Evolutionary conservation across 2,329 filamentous ascomycete genomes (phyloP), one percentile per base, ranked within the genome.

Genomic region (Calonectria pteridis): DNA sequence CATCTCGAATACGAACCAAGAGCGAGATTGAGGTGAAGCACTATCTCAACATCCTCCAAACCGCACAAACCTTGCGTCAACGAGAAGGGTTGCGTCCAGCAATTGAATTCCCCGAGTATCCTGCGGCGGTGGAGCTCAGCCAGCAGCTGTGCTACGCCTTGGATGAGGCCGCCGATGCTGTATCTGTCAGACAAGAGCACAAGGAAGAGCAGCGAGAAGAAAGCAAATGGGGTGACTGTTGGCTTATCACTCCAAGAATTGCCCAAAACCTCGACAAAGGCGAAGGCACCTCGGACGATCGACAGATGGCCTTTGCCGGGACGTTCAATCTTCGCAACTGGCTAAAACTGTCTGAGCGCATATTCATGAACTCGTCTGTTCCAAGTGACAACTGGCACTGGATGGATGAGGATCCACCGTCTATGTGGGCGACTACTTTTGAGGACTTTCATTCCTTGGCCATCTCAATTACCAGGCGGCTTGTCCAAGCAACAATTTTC

Each of bases 331-430:
- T 92, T 3, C 83, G 85, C 3, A 87, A 84, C 13, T 95, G 93
- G 91, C 83, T 96, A 5, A 83, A 84, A 6, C 86, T 97, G 5
- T 93, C 94, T 0, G 87, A 90, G 58, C 86, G 87, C 1, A 78
- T 96, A 1, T 97, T 96, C 81, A 96, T 97, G 94, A 96, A 96
- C 73, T 88, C 89, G 16, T 82, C 86, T 2, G 86, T 89, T 51
- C 84, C 87, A 16, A 90, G 91, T 68, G 88, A 91, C 69, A 95
- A 94, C 81, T 97, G 94, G 94, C 86, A 85, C 40, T 87, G 86
- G 49, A 78, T 94, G 10, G 88, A 89, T 26, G 88, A 89, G n/a
- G 88, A 90, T 70, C 86, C 86, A 4, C 95, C 95, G 0, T 91
- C 93, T 0, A 90, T 98, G 28, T 92, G 93, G 77, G 90, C 92